These are phyloP conservation scores for Solanum pinnatisectum DNA, from an alignment of 257 asterid species.

Conservation along the genomic window DNA sequence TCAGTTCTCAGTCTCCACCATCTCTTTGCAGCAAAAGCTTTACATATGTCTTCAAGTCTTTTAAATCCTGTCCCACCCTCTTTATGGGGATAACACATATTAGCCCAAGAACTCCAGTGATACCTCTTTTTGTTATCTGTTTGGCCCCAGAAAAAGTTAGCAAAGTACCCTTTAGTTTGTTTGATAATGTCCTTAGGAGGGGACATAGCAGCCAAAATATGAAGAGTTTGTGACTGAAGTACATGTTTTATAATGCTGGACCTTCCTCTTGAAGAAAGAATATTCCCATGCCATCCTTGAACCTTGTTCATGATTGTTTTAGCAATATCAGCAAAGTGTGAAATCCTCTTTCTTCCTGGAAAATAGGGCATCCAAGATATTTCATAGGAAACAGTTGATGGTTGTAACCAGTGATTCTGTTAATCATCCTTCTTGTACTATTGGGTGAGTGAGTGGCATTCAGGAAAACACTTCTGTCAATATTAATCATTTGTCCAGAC, in stretches of 20 bases:
- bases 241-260: not conserved
- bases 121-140: not conserved
- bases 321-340: not conserved
- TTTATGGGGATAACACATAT: not conserved
- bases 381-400: not conserved
- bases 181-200: not conserved
- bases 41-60: not conserved
- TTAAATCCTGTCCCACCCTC: not conserved
- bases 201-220: not conserved
- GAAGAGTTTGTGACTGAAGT: not conserved
- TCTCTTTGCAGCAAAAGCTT: not conserved
- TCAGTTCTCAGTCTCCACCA: not conserved
- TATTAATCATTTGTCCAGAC: not conserved
- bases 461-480: not conserved
- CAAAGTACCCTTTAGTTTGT: not conserved
- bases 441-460: not conserved
- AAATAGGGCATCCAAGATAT: not conserved
- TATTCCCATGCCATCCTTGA: not conserved
- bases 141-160: not conserved
- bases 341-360: not conserved
- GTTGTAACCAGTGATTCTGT: not conserved
- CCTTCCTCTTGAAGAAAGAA: not conserved
- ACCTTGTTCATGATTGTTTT: not conserved
- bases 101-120: not conserved
- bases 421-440: not conserved